Evolutionary conservation across 768 basidiomycete genomes (phyloP), one percentile per base, ranked within the genome.

Genomic region (Phanerochaete carnosa): DNA sequence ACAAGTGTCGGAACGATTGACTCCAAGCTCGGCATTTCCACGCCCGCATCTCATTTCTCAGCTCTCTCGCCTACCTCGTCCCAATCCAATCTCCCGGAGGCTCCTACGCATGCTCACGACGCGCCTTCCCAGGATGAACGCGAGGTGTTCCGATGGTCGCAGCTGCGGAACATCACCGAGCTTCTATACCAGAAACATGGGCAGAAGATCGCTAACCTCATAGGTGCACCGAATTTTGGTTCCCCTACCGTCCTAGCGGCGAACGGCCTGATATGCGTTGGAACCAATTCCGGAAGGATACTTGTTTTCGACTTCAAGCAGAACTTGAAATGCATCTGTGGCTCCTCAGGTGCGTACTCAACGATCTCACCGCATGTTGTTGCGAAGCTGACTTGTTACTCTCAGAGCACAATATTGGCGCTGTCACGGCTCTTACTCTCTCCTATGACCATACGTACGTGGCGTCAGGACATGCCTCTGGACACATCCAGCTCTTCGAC

Each of bases 401-500:
- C 39, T 15, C 73, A 90, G 89, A 79, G 45, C 86, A 78, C 66
- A 73, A 75, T 2, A 74, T 87, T 11, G 93, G 94, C 22, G 73
- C 92, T 15, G 90, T 94, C 8, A 95, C 92, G n/a, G 90, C 95
- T 1, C 73, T 99, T 15, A 88, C 93, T 0, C 77, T 99, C 49
- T 97, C 95, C 9, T 87, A 92, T 66, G 97, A 99, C 70, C 93
- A 94, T 66, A 98, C 95, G 1, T 97, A 87, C 71, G 79, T 98
- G 52, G 96, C 89, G 0, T 89, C 89, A 2, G 97, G 97, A 0
- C 94, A 98, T 73, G 78, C 84, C 5, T 82, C 81, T 2, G 97
- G 96, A 2, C 80, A 93, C 65, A 86, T 99, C 49, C 89, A 91
- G 67, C 79, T 99, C 1, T 98, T 89, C 71, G 87, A 96, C 63